Evolutionary conservation across 2,329 filamentous ascomycete species (phyloP).

Genomic region (Fusarium oxysporum): DNA sequence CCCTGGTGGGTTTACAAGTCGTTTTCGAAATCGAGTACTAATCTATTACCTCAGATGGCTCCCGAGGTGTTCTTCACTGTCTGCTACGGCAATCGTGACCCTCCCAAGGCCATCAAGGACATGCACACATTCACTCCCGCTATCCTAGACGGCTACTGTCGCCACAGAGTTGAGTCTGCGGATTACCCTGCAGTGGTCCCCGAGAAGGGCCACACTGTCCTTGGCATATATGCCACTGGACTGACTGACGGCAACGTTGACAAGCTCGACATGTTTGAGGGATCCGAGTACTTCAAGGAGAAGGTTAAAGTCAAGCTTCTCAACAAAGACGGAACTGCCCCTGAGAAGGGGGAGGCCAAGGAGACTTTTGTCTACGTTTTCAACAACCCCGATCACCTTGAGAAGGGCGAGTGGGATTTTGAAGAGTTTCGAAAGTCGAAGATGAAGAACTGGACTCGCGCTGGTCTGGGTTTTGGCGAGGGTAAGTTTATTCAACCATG

Average conservation of each 20-base stretch:
- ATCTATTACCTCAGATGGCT: slow-evolving; percentile 71
- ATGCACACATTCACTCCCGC: slow-evolving; percentile 78
- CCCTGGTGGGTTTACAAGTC: slow-evolving; percentile 47
- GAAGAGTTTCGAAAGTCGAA: slow-evolving; percentile 84
- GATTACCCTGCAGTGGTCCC: slow-evolving; percentile 87
- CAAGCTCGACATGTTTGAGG: slow-evolving; percentile 86
- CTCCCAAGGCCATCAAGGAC: slow-evolving; percentile 61
- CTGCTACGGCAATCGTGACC: slow-evolving; percentile 71
- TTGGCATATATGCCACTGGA: slow-evolving; percentile 81
- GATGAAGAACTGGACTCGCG: slow-evolving; percentile 65
- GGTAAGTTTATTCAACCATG: slow-evolving; percentile 44
- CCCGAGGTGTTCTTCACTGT: slow-evolving; percentile 87
- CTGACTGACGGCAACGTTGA: slow-evolving; percentile 81
- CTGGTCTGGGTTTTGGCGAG: slow-evolving; percentile 58
- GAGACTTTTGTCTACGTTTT: slow-evolving; percentile 75
- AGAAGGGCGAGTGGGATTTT: slow-evolving; percentile 88
- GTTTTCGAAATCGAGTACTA: slow-evolving; percentile 3
- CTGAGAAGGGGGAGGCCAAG: slow-evolving; percentile 59
- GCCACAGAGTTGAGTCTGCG: slow-evolving; percentile 72
- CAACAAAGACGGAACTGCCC: slow-evolving; percentile 52
- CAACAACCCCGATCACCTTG: slow-evolving; percentile 63
- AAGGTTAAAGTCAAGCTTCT: slow-evolving; percentile 65
- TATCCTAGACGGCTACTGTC: slow-evolving; percentile 78
- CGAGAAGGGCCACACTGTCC: slow-evolving; percentile 67
- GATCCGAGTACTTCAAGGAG: slow-evolving; percentile 74